phyloP scores from a whole-genome alignment of 2,329 filamentous ascomycete genomes.

The Sporothrix protearum region DNA sequence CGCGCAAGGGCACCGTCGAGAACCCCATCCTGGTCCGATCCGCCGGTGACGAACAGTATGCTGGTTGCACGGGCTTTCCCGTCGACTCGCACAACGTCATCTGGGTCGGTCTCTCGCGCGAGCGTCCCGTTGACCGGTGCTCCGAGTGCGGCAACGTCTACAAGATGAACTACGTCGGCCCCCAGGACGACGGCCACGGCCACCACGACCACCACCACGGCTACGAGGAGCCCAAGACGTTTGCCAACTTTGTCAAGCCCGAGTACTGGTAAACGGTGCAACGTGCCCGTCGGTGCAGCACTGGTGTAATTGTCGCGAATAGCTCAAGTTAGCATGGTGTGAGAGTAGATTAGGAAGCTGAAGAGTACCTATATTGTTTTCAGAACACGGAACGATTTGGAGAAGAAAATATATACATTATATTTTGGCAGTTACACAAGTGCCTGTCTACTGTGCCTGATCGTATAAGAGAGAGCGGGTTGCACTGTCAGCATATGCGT shows the following conservation, averaged over 20 bases:
- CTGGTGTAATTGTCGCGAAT: neutral
- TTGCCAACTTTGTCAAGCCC: slow-evolving; percentile 92
- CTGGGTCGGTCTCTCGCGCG: slow-evolving; percentile 86
- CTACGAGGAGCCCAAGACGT: slow-evolving; percentile 86
- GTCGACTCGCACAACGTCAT: slow-evolving; percentile 85
- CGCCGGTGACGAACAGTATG: slow-evolving; percentile 92
- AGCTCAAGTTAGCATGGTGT: neutral
- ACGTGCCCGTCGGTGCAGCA: neutral
- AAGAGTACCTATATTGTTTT: neutral
- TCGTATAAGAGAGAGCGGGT: neutral
- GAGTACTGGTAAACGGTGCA: slow-evolving; percentile 72
- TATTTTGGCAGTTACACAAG: neutral
- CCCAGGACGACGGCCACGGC: slow-evolving; percentile 66
- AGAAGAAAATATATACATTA: neutral
- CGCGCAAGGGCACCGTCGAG: slow-evolving; percentile 80
- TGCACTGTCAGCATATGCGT: neutral
- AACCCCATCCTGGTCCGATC: slow-evolving; percentile 89
- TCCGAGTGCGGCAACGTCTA: slow-evolving; percentile 93
- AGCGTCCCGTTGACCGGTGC: slow-evolving; percentile 92
- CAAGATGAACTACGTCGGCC: slow-evolving; percentile 96
- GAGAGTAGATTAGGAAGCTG: neutral
- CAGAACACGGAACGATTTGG: neutral
- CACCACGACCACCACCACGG: slow-evolving; percentile 54
- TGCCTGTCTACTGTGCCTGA: neutral
- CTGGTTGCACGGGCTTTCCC: slow-evolving; percentile 91